A percentile compares a stretch with the other conserved stretches of the same genome.
Conservation (phyloP, 2,329 filamentous ascomycete species). For the Diaporthe helianthi region DNA sequence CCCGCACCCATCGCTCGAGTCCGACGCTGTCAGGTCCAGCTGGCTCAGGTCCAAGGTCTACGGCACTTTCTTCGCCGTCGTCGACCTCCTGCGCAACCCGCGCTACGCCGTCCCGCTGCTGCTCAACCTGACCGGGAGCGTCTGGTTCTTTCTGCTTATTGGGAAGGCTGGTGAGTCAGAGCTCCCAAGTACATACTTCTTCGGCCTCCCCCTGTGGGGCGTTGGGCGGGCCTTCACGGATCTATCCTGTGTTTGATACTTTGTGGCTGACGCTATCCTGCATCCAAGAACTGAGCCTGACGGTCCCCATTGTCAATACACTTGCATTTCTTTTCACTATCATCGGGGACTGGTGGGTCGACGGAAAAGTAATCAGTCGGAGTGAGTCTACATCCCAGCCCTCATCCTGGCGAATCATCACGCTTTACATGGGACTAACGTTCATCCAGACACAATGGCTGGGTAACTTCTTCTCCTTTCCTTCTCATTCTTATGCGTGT, state of each 20-base stretch:
- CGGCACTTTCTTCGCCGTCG: slow-evolving; percentile 74
- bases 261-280: neutral
- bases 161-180: slow-evolving; percentile 68
- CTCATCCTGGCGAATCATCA: neutral
- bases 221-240: slow-evolving; percentile 4
- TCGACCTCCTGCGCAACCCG: slow-evolving; percentile 81
- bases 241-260: neutral
- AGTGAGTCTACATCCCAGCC: slow-evolving; percentile 55
- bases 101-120: slow-evolving; percentile 85
- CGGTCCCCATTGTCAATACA: slow-evolving; percentile 93
- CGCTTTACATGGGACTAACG: neutral
- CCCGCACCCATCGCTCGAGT: slow-evolving; percentile 60
- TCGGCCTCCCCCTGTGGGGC: slow-evolving; percentile 10
- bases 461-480: slow-evolving; percentile 42
- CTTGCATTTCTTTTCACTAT: slow-evolving; percentile 96
- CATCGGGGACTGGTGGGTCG: slow-evolving; percentile 92
- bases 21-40: slow-evolving; percentile 59
- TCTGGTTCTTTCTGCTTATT: slow-evolving; percentile 97
- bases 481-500: neutral
- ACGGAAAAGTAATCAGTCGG: slow-evolving; percentile 86
- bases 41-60: slow-evolving; percentile 69
- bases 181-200: neutral
- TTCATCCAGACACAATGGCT: slow-evolving; percentile 73
- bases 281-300: slow-evolving; percentile 80
- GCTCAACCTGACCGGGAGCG: slow-evolving; percentile 87